Evolutionary conservation across 2,329 filamentous ascomycete genomes (phyloP).

Genomic region (Fusarium multiceps): DNA sequence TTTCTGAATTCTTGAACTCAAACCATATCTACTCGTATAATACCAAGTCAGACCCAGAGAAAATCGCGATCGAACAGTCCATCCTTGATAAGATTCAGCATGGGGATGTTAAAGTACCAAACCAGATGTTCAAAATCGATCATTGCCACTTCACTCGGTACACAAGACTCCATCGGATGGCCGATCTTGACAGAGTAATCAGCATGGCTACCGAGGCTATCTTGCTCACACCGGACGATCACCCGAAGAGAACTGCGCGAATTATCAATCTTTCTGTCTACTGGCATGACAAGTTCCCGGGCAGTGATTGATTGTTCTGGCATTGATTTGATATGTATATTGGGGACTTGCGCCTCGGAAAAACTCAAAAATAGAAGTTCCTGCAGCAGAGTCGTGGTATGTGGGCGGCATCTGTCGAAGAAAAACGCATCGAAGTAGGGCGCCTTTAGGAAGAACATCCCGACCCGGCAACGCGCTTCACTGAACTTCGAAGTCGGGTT

Average conservation of each 20-base stretch:
- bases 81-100: not conserved
- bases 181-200: not conserved
- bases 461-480: not conserved
- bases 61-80: not conserved
- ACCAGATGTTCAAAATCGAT: not conserved
- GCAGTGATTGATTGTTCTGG: no score
- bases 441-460: not conserved
- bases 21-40: no score
- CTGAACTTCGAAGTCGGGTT: not conserved
- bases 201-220: not conserved
- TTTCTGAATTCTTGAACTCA: no score
- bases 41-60: not conserved
- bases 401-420: not conserved
- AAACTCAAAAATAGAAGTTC: no score
- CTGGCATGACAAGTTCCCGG: not conserved
- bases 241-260: not conserved
- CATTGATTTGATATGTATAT: no score
- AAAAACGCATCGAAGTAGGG: not conserved
- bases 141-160: not conserved
- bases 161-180: not conserved
- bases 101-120: not conserved
- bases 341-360: no score
- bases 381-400: not conserved
- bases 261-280: not conserved
- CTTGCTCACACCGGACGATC: not conserved